A percentile compares a stretch with the other conserved stretches of the same genome.
Evolutionary conservation across 345 rosid genomes (phyloP).

Genomic region (Lagerstroemia speciosa): DNA sequence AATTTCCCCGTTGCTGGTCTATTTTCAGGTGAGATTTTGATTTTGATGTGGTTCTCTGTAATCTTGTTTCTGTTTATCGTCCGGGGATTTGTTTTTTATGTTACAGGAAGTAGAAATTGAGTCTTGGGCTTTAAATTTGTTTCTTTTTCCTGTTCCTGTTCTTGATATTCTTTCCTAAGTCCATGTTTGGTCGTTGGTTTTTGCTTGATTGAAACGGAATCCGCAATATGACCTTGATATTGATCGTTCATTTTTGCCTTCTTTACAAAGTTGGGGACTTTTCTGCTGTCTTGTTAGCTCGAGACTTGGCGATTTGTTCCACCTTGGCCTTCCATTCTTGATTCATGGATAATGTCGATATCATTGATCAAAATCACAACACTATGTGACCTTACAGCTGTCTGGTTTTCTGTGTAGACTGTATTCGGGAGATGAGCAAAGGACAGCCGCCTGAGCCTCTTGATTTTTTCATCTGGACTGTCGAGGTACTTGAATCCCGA

Average conservation of each 20-base stretch:
- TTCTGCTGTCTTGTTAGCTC: neutral
- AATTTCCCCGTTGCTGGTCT: neutral
- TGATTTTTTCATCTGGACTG: slow-evolving; percentile 99
- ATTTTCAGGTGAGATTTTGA: neutral
- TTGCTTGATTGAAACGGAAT: neutral
- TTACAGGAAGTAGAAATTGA: neutral
- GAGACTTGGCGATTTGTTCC: no score
- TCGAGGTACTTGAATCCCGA: slow-evolving; percentile 44
- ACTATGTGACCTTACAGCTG: neutral
- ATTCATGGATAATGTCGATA: no score
- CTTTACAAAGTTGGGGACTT: neutral
- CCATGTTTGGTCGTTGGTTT: neutral
- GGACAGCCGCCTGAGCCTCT: slow-evolving; percentile 83
- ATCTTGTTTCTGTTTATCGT: neutral
- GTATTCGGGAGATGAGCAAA: slow-evolving; percentile 49
- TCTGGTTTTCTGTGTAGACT: neutral
- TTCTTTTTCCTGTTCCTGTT: neutral
- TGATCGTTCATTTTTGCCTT: no score
- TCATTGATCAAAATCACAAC: neutral
- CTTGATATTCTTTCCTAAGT: neutral
- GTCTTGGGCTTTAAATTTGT: neutral
- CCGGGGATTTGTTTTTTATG: neutral
- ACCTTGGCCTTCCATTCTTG: no score
- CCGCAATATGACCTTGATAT: no score
- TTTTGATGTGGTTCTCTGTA: neutral